Evolutionary conservation across 139 green algal species (phyloP).

Genomic region (Penium margaritaceum): DNA sequence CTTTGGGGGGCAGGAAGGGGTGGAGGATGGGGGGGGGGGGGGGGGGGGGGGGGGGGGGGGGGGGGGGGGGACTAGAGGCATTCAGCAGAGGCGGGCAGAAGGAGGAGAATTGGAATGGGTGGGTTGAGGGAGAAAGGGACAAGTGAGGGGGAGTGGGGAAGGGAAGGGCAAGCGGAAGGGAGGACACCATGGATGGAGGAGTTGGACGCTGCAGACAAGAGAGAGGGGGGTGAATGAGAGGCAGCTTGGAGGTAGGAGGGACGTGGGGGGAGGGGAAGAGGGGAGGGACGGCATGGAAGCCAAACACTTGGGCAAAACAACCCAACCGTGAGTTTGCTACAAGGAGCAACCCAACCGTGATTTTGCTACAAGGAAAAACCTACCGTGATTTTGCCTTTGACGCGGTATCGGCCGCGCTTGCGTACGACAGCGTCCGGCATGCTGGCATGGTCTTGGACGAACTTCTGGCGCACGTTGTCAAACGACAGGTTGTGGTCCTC

Average conservation of each 20-base stretch:
- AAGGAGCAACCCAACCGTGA: too few species aligned
- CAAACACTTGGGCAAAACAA: neutral
- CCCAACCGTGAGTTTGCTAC: neutral
- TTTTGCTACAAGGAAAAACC: too few species aligned
- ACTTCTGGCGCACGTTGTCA: conserved; percentile 5
- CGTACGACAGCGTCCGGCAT: conserved; percentile 23
- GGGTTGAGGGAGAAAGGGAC: conserved; percentile 6
- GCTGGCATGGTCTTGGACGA: conserved; percentile 13
- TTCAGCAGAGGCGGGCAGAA: neutral
- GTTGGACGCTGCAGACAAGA: neutral
- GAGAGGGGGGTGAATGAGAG: neutral
- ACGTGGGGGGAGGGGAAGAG: conserved; percentile 1
- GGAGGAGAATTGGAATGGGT: neutral
- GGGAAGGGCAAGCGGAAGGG: neutral
- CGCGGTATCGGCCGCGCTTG: conserved; percentile 3
- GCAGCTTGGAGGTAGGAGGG: neutral
- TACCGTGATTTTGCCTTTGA: conserved; percentile 27
- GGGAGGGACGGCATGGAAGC: neutral
- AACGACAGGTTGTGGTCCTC: conserved; percentile 27
- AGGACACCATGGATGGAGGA: neutral
- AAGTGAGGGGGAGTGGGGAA: conserved; percentile 2
- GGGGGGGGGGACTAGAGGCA: neutral
- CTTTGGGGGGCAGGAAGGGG: too few species aligned
- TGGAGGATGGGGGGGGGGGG: neutral
- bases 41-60: neutral